phyloP scores from a whole-genome alignment of 2,329 filamentous ascomycete genomes.

The Pseudogymnoascus destructans region DNA sequence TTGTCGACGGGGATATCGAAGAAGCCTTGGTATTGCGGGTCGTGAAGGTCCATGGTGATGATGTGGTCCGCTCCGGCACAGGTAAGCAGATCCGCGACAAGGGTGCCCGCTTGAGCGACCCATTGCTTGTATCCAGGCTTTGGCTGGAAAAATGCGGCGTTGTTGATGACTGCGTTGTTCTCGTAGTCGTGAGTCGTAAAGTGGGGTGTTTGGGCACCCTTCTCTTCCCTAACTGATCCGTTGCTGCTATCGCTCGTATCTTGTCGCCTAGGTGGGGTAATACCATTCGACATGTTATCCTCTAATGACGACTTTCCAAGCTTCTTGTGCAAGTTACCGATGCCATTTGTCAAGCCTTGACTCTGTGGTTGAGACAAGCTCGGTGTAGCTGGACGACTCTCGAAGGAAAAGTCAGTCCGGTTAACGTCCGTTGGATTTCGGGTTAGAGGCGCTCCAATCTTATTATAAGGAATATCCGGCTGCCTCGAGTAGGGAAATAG shows the following conservation, averaged over 20 bases:
- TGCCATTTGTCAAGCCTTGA: slow-evolving; percentile 44
- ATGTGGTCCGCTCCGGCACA: slow-evolving; percentile 94
- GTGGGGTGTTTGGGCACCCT: slow-evolving; percentile 17
- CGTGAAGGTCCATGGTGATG: slow-evolving; percentile 95
- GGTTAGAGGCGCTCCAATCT: slow-evolving; percentile 75
- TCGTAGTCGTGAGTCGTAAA: slow-evolving; percentile 54
- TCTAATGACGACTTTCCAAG: slow-evolving; percentile 54
- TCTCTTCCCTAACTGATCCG: slow-evolving; percentile 23
- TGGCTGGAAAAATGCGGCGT: slow-evolving; percentile 52
- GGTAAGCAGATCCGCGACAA: slow-evolving; percentile 86
- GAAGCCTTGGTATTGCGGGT: slow-evolving; percentile 95
- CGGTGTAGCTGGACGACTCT: slow-evolving; percentile 81
- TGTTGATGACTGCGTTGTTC: slow-evolving; percentile 38
- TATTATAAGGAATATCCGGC: slow-evolving; percentile 94
- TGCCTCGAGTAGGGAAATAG: slow-evolving; percentile 96
- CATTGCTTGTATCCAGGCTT: slow-evolving; percentile 96
- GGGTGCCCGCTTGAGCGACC: slow-evolving; percentile 92
- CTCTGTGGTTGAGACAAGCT: slow-evolving; percentile 57
- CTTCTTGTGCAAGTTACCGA: slow-evolving; percentile 57
- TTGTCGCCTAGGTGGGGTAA: slow-evolving; percentile 23
- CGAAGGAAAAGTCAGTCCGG: slow-evolving; percentile 66
- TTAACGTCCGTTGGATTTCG: slow-evolving; percentile 43
- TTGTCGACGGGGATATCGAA: slow-evolving; percentile 99
- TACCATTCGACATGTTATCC: slow-evolving; percentile 31
- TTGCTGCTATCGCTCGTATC: slow-evolving; percentile 31